Evolutionary conservation across 805 yeast genomes (phyloP).

Genomic region (Komagataella mondaviorum): DNA sequence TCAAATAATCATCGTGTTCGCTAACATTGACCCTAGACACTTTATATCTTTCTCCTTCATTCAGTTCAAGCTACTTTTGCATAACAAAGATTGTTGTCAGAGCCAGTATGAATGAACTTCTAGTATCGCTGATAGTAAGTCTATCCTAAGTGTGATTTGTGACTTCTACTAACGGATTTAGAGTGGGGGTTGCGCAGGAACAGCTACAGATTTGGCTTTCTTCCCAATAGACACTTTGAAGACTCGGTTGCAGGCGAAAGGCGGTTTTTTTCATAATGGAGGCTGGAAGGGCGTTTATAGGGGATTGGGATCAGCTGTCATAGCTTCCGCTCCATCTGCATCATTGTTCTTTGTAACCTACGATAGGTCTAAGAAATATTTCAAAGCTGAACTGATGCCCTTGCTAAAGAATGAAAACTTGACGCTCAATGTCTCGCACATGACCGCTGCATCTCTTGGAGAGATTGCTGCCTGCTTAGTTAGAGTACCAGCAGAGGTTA

Average conservation of each 20-base stretch:
- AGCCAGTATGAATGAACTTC: slow-evolving; percentile 5
- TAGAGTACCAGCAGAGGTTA: slow-evolving; percentile 93
- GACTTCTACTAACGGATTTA: slow-evolving; percentile 2
- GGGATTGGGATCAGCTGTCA: slow-evolving; percentile 87
- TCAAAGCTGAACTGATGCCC: slow-evolving; percentile 9
- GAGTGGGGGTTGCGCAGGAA: slow-evolving; percentile 95
- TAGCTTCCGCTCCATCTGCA: slow-evolving; percentile 90
- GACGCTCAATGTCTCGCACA: slow-evolving; percentile 44
- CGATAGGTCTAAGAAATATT: slow-evolving; percentile 48
- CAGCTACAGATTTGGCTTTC: slow-evolving; percentile 85
- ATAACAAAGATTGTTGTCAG: background rate
- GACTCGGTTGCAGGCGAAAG: slow-evolving; percentile 89
- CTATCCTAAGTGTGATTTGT: background rate
- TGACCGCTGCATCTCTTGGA: slow-evolving; percentile 81
- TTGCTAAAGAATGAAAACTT: slow-evolving; percentile 14
- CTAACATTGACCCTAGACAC: background rate
- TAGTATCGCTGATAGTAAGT: slow-evolving; percentile 9
- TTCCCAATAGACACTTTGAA: slow-evolving; percentile 95
- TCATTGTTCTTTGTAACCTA: slow-evolving; percentile 72
- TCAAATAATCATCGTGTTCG: background rate
- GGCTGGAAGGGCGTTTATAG: slow-evolving; percentile 86
- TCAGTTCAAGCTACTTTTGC: background rate
- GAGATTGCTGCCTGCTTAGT: slow-evolving; percentile 90
- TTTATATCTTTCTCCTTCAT: background rate
- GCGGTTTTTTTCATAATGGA: slow-evolving; percentile 88